phyloP scores from a whole-genome alignment of 352 stramenopile genomes.

The Aphanomyces astaci region DNA sequence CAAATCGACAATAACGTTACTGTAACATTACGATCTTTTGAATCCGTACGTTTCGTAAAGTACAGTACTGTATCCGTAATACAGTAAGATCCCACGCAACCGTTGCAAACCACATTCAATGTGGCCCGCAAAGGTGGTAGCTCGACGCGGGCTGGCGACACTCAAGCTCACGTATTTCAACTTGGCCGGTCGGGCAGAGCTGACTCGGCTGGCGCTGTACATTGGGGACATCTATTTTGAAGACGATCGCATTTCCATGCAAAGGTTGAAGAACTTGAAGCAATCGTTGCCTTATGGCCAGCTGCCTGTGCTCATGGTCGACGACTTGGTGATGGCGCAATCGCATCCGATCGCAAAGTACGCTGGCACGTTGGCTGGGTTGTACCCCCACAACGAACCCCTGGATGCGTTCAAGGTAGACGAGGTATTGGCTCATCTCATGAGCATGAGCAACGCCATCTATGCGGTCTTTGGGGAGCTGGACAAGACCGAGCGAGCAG shows the following conservation, averaged over 20 bases:
- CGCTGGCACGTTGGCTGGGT: conserved; percentile 29
- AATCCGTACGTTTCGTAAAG: too few relatives aligned
- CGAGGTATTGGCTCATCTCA: conserved; percentile 26
- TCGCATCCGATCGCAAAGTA: conserved; percentile 37
- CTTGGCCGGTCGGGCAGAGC: conserved; percentile 38
- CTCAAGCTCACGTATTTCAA: conserved; percentile 54
- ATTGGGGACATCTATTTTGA: conserved; percentile 38
- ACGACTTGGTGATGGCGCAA: conserved; percentile 41
- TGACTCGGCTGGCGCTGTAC: conserved; percentile 40
- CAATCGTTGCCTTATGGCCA: conserved; percentile 31
- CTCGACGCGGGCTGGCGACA: not conserved
- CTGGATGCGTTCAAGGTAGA: conserved; percentile 27
- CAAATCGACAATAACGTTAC: too few relatives aligned
- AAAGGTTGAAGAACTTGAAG: conserved; percentile 31
- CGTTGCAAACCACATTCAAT: not conserved
- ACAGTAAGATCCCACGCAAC: too few relatives aligned
- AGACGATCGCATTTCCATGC: conserved; percentile 35
- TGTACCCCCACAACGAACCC: conserved; percentile 32
- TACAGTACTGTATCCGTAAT: too few relatives aligned
- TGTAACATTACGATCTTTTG: too few relatives aligned
- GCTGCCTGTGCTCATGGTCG: conserved; percentile 41
- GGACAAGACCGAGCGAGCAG: conserved; percentile 28
- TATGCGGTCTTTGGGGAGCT: conserved; percentile 23
- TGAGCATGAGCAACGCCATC: conserved; percentile 12
- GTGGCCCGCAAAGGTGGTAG: not conserved